Conservation (phyloP, 331 rosid species). For the Telfairia occidentalis region DNA sequence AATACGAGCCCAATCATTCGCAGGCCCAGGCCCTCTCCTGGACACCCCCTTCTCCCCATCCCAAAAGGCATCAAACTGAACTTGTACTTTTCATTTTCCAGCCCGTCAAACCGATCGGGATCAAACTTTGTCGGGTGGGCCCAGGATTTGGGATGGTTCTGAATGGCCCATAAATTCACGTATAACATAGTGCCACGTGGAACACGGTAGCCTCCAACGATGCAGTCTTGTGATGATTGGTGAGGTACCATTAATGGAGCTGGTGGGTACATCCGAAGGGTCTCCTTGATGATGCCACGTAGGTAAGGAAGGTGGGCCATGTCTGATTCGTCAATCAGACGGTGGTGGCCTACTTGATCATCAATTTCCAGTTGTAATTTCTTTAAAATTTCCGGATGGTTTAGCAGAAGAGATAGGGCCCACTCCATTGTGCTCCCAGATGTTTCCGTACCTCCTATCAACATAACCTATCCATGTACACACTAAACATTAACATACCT, state of each 20-base stretch:
- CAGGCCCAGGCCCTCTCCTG: slow-evolving; percentile 7
- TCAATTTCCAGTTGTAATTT: slow-evolving; percentile 12
- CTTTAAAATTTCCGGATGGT: slow-evolving; percentile 19
- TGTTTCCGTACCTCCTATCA: slow-evolving; percentile 29
- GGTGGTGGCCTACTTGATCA: not conserved
- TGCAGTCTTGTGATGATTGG: slow-evolving; percentile 8
- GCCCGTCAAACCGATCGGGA: slow-evolving; percentile 12
- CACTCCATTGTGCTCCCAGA: slow-evolving; percentile 24
- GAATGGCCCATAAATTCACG: slow-evolving; percentile 18
- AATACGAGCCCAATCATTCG: not conserved
- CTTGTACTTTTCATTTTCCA: not conserved
- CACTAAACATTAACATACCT: too few relatives aligned
- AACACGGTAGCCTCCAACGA: not conserved
- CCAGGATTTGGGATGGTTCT: slow-evolving; percentile 12
- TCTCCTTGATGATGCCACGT: slow-evolving; percentile 12
- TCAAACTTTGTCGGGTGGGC: slow-evolving; percentile 10
- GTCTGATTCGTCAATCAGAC: slow-evolving; percentile 22
- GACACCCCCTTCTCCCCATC: slow-evolving; percentile 7
- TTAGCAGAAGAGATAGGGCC: slow-evolving; percentile 26
- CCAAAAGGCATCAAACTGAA: not conserved
- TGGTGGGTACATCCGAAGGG: slow-evolving; percentile 14
- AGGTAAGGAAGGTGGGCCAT: slow-evolving; percentile 14
- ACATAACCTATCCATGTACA: slow-evolving; percentile 7
- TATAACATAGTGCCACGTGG: slow-evolving; percentile 17
- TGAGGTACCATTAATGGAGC: slow-evolving; percentile 17